phyloP scores from a whole-genome alignment of 192 early-diverging fungal species.

The Piromyces finnis region DNA sequence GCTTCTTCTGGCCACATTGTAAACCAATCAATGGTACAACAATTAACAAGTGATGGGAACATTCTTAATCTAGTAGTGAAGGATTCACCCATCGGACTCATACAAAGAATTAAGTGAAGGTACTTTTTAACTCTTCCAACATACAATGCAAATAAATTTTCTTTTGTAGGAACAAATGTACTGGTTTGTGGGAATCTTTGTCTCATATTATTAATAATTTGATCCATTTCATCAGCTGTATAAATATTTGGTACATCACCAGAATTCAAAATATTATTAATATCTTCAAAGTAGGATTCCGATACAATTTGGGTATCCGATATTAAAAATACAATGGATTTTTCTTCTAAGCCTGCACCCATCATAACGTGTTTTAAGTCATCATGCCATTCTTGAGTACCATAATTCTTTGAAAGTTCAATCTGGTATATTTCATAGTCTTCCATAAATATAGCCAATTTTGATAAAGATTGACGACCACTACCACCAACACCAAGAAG shows the following conservation, averaged over 20 bases:
- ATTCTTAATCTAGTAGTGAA: constrained; percentile 30
- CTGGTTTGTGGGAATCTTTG: constrained; percentile 9
- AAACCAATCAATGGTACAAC: constrained; percentile 46
- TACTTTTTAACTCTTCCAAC: constrained; percentile 33
- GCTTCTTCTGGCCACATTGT: constrained; percentile 41
- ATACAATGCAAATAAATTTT: constrained; percentile 17
- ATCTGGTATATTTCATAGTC: constrained; percentile 40
- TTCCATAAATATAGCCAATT: constrained; percentile 33
- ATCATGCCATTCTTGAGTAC: constrained; percentile 32
- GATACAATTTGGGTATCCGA: constrained; percentile 41
- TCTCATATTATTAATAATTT: constrained; percentile 30
- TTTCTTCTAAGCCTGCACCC: constrained; percentile 24
- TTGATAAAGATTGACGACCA: constrained; percentile 29
- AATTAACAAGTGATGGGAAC: constrained; percentile 38
- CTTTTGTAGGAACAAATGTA: constrained; percentile 12
- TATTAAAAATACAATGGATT: constrained; percentile 33
- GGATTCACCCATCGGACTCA: constrained; percentile 41
- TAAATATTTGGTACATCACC: constrained; percentile 42
- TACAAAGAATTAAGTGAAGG: constrained; percentile 27
- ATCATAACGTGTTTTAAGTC: constrained; percentile 37
- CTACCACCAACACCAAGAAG: constrained; percentile 40
- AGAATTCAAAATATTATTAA: constrained; percentile 38
- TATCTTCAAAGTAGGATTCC: constrained; percentile 38
- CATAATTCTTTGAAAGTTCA: constrained; percentile 37
- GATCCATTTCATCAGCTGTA: constrained; percentile 33